phyloP scores from a whole-genome alignment of 1,139 yeast genomes.

The Suhomyces ambrosiae region DNA sequence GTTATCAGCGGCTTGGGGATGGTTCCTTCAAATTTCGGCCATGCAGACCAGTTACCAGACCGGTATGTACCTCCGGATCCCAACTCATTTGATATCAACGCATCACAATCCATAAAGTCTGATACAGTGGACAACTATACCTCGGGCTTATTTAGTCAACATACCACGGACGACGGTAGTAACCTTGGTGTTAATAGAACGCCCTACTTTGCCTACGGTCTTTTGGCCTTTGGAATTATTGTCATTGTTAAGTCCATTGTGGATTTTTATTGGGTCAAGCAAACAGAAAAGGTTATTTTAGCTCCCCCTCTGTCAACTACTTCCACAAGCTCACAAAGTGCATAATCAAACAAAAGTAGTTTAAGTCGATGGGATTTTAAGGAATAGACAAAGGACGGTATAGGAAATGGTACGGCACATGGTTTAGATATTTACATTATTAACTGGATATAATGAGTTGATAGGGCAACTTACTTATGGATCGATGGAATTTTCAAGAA shows the following conservation, averaged over 20 bases:
- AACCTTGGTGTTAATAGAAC: conserved; percentile 19
- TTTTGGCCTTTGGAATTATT: conserved; percentile 69
- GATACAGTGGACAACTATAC: conserved; percentile 53
- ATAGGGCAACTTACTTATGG: too few species aligned
- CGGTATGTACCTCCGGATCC: conserved; percentile 59
- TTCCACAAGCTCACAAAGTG: conserved; percentile 6
- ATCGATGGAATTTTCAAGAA: too few species aligned
- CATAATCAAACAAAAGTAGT: too few species aligned
- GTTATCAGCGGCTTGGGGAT: conserved; percentile 74
- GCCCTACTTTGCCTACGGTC: conserved; percentile 56
- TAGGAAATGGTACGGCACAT: too few species aligned
- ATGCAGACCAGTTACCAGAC: conserved; percentile 38
- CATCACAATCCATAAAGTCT: conserved; percentile 33
- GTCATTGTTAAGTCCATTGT: conserved; percentile 65
- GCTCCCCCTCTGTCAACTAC: conserved; percentile 37
- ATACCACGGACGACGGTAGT: conserved; percentile 16
- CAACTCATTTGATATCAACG: conserved; percentile 52
- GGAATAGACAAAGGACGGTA: too few species aligned
- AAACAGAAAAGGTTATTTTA: conserved; percentile 67
- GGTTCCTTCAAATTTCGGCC: conserved; percentile 61
- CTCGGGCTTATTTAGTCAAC: conserved; percentile 33
- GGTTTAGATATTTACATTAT: too few species aligned
- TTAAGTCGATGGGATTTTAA: too few species aligned
- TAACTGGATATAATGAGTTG: too few species aligned
- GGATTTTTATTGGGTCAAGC: conserved; percentile 76